Percentiles rank a stretch among this genome's conserved stretches.
These are phyloP conservation scores for Arachis stenosperma DNA, from an alignment of 306 rosid species.

Conservation along the genomic window DNA sequence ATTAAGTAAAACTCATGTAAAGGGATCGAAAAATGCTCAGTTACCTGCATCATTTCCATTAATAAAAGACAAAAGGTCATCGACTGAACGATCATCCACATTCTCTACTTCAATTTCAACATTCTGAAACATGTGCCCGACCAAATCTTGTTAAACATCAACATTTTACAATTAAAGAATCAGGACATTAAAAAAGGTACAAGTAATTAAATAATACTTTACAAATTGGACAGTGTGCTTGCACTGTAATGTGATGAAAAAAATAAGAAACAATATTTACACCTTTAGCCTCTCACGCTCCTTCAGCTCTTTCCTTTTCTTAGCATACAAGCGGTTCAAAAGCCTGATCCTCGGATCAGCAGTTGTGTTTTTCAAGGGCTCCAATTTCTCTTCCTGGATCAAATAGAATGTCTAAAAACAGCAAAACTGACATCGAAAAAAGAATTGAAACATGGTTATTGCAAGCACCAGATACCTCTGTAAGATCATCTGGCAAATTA, in stretches of 20 bases:
- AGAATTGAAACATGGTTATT: constrained; percentile 40
- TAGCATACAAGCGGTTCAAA: constrained; percentile 84
- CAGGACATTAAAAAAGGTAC: constrained; percentile 11
- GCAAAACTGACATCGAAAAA: constrained; percentile 28
- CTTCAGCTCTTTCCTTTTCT: constrained; percentile 88
- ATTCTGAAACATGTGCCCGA: constrained; percentile 60
- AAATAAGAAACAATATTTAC: constrained; percentile 38
- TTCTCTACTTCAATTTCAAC: constrained; percentile 75
- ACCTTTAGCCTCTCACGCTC: constrained; percentile 92
- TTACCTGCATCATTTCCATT: constrained; percentile 82
- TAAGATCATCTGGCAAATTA: constrained; percentile 95
- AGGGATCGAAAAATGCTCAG: not conserved
- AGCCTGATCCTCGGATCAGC: constrained; percentile 97
- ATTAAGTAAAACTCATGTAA: constrained; percentile 17
- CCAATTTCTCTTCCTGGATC: constrained; percentile 94
- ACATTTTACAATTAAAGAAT: constrained; percentile 24
- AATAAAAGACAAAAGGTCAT: constrained; percentile 90
- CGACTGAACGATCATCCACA: constrained; percentile 87
- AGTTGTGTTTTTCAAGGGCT: constrained; percentile 77
- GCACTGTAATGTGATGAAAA: constrained; percentile 28
- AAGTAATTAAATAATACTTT: constrained; percentile 29
- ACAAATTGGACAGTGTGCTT: constrained; percentile 10
- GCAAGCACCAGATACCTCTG: constrained; percentile 76
- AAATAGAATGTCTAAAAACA: constrained; percentile 37
- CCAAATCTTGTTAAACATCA: constrained; percentile 27